phyloP scores from a whole-genome alignment of 2,329 filamentous ascomycete species.

The Microsporum audouinii region DNA sequence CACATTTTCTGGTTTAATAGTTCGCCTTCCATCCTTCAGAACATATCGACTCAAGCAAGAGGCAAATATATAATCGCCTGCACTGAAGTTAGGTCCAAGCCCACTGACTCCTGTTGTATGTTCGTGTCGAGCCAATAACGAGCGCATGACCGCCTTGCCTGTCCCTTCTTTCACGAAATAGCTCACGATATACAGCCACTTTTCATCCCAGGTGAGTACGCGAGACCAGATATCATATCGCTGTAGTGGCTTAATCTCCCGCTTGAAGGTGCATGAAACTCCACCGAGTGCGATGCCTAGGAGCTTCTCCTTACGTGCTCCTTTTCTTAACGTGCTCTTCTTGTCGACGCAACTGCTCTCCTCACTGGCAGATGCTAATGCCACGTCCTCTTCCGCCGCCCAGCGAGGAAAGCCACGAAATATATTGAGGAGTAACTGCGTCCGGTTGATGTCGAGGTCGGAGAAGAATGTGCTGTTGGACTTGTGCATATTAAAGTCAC shows the following conservation, averaged over 20 bases:
- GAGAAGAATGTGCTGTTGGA: conserved; percentile 17
- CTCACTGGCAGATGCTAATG: not conserved
- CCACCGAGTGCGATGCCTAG: conserved; percentile 54
- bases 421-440: conserved; percentile 8
- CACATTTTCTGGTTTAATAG: not conserved
- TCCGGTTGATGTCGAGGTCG: conserved; percentile 15
- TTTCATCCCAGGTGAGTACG: conserved; percentile 58
- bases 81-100: not conserved
- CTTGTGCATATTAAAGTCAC: conserved; percentile 17
- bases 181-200: conserved; percentile 62
- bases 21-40: conserved; percentile 3
- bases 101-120: not conserved
- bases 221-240: conserved; percentile 59
- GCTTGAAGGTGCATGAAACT: conserved; percentile 55
- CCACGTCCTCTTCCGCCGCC: not conserved
- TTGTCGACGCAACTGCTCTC: not conserved
- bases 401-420: conserved; percentile 8
- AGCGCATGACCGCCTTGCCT: conserved; percentile 7
- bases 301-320: not conserved
- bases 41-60: conserved; percentile 3
- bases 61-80: not conserved
- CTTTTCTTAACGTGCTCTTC: not conserved
- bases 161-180: conserved; percentile 50
- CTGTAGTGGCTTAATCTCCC: conserved; percentile 54
- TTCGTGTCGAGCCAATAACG: not conserved